A percentile compares a stretch with the other conserved stretches of the same genome.
These are phyloP conservation scores for Drechslerella coelobrocha DNA, from an alignment of 2,329 filamentous ascomycete genomes.

Conservation along the genomic window DNA sequence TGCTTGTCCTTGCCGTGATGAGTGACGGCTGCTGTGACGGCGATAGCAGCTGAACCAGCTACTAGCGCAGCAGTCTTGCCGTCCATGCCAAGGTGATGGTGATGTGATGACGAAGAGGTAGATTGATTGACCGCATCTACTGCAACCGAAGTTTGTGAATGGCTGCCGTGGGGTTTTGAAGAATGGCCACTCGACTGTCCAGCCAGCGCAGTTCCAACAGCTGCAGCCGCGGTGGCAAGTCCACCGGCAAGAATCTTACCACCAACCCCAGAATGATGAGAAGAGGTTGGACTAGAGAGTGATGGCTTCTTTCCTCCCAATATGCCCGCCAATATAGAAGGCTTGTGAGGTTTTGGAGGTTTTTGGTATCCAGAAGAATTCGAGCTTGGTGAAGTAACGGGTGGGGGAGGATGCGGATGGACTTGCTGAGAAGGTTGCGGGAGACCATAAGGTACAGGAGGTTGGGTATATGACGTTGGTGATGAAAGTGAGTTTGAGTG, in stretches of 20 bases:
- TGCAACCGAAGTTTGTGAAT: not conserved
- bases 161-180: conserved; percentile 20
- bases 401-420: conserved; percentile 14
- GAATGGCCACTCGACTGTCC: conserved; percentile 29
- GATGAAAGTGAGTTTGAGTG: conserved; percentile 39
- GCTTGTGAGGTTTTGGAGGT: conserved; percentile 41
- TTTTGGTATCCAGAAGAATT: conserved; percentile 18
- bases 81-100: conserved; percentile 24
- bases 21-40: conserved; percentile 24
- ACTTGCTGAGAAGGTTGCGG: conserved; percentile 18
- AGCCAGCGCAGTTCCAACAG: conserved; percentile 34
- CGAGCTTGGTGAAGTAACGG: conserved; percentile 9
- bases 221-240: conserved; percentile 26
- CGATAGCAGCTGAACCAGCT: conserved; percentile 28
- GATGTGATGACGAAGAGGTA: conserved; percentile 2
- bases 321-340: conserved; percentile 32
- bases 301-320: conserved; percentile 31
- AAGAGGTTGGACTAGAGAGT: conserved; percentile 21
- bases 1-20: conserved; percentile 44
- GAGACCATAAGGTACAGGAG: conserved; percentile 11
- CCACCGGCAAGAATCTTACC: conserved; percentile 42
- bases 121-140: conserved; percentile 20
- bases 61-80: conserved; percentile 42
- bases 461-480: conserved; percentile 16
- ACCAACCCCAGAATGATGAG: conserved; percentile 26